phyloP scores from a whole-genome alignment of 257 asterid species.

The Craterostigma plantagineum region DNA sequence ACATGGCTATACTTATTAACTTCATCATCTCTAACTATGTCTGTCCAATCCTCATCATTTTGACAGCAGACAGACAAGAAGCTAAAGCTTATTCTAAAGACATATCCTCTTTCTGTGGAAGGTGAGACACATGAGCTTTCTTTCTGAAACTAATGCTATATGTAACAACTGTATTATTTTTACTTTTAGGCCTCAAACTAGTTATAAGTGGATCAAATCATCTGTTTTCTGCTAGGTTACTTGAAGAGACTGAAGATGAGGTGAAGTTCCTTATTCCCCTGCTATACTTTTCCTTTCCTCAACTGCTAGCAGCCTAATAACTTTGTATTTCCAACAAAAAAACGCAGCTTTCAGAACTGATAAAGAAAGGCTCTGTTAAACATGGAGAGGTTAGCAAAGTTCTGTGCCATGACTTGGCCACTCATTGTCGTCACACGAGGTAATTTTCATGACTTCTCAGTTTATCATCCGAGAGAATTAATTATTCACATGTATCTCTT shows the following conservation, averaged over 20 bases:
- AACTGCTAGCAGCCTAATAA: slow-evolving; percentile 1
- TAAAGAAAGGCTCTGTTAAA: slow-evolving; percentile 55
- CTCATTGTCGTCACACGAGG: slow-evolving; percentile 46
- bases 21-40: background rate
- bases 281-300: background rate
- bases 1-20: background rate
- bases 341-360: slow-evolving; percentile 52
- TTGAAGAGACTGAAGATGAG: slow-evolving; percentile 90
- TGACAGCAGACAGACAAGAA: slow-evolving; percentile 55
- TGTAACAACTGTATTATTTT: background rate
- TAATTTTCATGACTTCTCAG: slow-evolving; percentile 9
- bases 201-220: background rate
- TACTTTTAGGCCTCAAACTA: background rate
- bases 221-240: slow-evolving; percentile 37
- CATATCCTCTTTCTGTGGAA: slow-evolving; percentile 83
- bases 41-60: background rate
- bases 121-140: slow-evolving; percentile 25
- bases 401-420: slow-evolving; percentile 61
- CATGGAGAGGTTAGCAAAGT: slow-evolving; percentile 70
- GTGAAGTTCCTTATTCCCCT: slow-evolving; percentile 13
- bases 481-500: too few species aligned
- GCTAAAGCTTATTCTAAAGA: slow-evolving; percentile 70
- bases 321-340: slow-evolving; percentile 6
- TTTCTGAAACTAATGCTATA: background rate
- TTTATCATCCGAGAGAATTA: background rate